Evolutionary conservation across 2,329 filamentous ascomycete species (phyloP), one percentile per base, ranked within the genome.

Genomic region (Ceratocystis variospora): DNA sequence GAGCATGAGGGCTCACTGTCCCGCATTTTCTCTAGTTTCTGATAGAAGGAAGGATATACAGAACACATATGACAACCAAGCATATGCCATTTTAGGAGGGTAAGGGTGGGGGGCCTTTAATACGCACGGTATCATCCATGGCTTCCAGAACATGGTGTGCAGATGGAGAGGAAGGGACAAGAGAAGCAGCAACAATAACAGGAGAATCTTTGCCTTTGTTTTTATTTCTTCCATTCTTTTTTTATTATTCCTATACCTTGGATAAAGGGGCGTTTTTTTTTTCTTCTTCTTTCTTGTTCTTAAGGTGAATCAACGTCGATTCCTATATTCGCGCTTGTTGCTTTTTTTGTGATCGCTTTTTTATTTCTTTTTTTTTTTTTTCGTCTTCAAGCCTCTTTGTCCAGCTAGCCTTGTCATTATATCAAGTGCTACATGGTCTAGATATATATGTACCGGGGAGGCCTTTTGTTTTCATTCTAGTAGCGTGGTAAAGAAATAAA

Each of bases 191-290:
- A 37, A 19, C 25, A 31, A 59, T 12, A 31, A 17, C 12, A 3
- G 10, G 28, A 37, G 45, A 22, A 17, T 25, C 44, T 25, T 63
- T 31, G 45, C 50, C 53, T 37, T 65, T 37, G 28, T 62, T 62
- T 64, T 66, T 31, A 45, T 62, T 33, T 53, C 46, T 66, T 37
- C 55, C 53, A 15, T 62, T 55, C 25, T 64, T 46, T 25, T 17
- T 63, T 63, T 28, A 22, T 48, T 25, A 31, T 17, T 55, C 53
- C 33, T 67, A 67, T 67, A 67, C 66, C 66, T 67, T 59, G 66
- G 66, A 62, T 6, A 8, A 41, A 57, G 37, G 15, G 66, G 61
- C 66, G 59, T 64, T 46, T 66, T 53, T 50, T 37, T 22, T 22
- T 22, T 22, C 25, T 33, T 63, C 22, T 50, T 17, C 19, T 22